Evolutionary conservation across 2,329 filamentous ascomycete species (phyloP), one percentile per base, ranked within the genome.

Genomic region (Orbilia blumenaviensis): DNA sequence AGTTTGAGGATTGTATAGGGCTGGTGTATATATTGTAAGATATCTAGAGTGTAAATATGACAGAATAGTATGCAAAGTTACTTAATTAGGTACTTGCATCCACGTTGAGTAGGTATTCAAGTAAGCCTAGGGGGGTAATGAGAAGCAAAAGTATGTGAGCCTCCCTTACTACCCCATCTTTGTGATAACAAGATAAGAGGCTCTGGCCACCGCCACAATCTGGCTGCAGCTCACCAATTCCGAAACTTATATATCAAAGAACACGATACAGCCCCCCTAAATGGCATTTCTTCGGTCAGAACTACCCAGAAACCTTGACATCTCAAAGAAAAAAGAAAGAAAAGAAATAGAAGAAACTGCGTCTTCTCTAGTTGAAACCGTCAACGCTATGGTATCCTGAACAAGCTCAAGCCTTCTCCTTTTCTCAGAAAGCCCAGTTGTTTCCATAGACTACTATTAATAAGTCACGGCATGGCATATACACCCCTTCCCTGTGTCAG

Each of bases 21-120:
- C n/a, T n/a, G 54, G 21, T 62, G 66, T 69, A 67, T 36, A 52
- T 61, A 58, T 32, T 21, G 18, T 23, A 46, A 29, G 42, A 36
- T 50, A n/a, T n/a, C n/a, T n/a, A n/a, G n/a, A 44, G 16, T 74
- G 69, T 75, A 75, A 12, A 75, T 75, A 75, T 27, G 56, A 44
- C 36, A 23, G 42, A 44, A 63, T 46, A 9, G 4, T 14, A 66
- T n/a, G n/a, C n/a, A n/a, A n/a, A n/a, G n/a, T n/a, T n/a, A n/a
- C n/a, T n/a, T n/a, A n/a, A n/a, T n/a, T n/a, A n/a, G n/a, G n/a
- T n/a, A n/a, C n/a, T n/a, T n/a, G n/a, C n/a, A n/a, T n/a, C n/a
- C n/a, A n/a, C n/a, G n/a, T n/a, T n/a, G n/a, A n/a, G n/a, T n/a
- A n/a, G n/a, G n/a, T 38, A 18, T 44, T 16, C 14, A 41, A 36